These are phyloP conservation scores for Tylopilus sp. DNA, from an alignment of 768 basidiomycete species.

Conservation along the genomic window DNA sequence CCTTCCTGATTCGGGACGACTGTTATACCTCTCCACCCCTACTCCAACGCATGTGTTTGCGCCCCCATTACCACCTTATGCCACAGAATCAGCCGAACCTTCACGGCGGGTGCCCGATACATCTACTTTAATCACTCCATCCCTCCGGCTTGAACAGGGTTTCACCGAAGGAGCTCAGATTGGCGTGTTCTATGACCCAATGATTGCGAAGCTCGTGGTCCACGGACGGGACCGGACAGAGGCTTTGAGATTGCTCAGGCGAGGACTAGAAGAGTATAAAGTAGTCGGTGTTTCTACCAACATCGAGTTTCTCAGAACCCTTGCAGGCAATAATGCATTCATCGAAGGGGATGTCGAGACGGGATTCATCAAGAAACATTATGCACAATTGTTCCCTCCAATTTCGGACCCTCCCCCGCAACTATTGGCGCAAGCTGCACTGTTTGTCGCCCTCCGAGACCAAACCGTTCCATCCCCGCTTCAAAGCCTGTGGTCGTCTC, in stretches of 20 bases:
- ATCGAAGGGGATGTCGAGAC: conserved; percentile 82
- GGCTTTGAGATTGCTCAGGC: conserved; percentile 75
- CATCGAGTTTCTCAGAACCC: conserved; percentile 76
- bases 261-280: conserved; percentile 82
- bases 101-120: conserved; percentile 21
- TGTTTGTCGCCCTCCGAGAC: conserved; percentile 71
- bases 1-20: conserved; percentile 83
- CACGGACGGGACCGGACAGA: conserved; percentile 82
- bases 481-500: conserved; percentile 63
- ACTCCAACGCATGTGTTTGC: conserved; percentile 68
- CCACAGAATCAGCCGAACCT: conserved; percentile 21
- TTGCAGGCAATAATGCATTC: conserved; percentile 79
- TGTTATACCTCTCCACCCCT: conserved; percentile 81
- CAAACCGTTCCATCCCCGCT: conserved; percentile 32
- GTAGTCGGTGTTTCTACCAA: conserved; percentile 92
- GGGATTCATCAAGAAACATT: conserved; percentile 91
- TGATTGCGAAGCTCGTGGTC: conserved; percentile 91
- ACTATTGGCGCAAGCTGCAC: conserved; percentile 73
- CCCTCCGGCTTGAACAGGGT: conserved; percentile 87
- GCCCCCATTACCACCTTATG: conserved; percentile 36
- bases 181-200: conserved; percentile 87
- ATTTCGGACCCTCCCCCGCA: conserved; percentile 54
- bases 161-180: conserved; percentile 78
- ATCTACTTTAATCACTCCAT: conserved; percentile 40
- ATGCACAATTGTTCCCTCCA: conserved; percentile 75